Evolutionary conservation across 495 filamentous ascomycete genomes (phyloP).

Genomic region (Penicillium macrosclerotiorum): DNA sequence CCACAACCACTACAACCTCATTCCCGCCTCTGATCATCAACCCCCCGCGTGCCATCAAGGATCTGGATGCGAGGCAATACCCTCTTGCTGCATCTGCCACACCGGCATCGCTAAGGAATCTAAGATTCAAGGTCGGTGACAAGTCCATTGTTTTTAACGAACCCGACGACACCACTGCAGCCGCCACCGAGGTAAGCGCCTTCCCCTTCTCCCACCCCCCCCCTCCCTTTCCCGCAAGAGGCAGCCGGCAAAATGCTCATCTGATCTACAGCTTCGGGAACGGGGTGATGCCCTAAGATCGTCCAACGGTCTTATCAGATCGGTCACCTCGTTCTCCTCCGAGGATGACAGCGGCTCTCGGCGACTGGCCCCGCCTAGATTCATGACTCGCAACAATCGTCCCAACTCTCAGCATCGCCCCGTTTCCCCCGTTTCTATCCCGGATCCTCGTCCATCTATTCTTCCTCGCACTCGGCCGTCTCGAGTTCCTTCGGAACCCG

Average conservation of each 20-base stretch:
- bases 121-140: slow-evolving; percentile 70
- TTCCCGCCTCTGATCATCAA: slow-evolving; percentile 81
- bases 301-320: slow-evolving; percentile 56
- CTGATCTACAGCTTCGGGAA: slow-evolving; percentile 43
- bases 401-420: slow-evolving; percentile 46
- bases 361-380: slow-evolving; percentile 24
- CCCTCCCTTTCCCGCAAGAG: too few species aligned
- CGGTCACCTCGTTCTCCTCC: slow-evolving; percentile 41
- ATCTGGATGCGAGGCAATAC: slow-evolving; percentile 84
- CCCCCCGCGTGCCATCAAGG: slow-evolving; percentile 66
- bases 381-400: slow-evolving; percentile 25
- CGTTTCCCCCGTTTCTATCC: slow-evolving; percentile 57
- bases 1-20: slow-evolving; percentile 86
- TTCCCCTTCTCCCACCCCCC: neutral
- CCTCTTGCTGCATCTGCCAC: slow-evolving; percentile 82
- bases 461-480: slow-evolving; percentile 28
- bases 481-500: slow-evolving; percentile 36
- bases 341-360: slow-evolving; percentile 28
- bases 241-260: slow-evolving; percentile 10
- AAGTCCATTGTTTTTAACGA: slow-evolving; percentile 65
- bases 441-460: slow-evolving; percentile 51
- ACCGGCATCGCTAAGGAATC: slow-evolving; percentile 66
- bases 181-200: slow-evolving; percentile 58
- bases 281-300: slow-evolving; percentile 47
- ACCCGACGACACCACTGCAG: slow-evolving; percentile 56